Evolutionary conservation across 2,329 filamentous ascomycete genomes (phyloP).

Genomic region (Monosporascus sp.): DNA sequence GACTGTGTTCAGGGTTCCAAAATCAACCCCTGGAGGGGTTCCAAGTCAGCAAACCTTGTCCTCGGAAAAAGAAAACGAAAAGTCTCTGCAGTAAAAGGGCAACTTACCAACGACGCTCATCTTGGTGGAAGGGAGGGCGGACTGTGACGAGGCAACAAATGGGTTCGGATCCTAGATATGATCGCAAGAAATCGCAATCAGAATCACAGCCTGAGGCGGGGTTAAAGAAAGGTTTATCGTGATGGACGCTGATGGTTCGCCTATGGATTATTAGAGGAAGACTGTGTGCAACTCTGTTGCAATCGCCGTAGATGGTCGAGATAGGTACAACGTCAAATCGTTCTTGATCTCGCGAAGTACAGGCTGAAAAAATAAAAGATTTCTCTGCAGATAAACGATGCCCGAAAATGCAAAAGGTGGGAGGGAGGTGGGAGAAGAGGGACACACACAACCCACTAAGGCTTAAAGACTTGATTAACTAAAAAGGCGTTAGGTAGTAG

Average conservation of each 20-base stretch:
- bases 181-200: not conserved
- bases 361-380: not conserved
- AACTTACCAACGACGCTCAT: constrained; percentile 50
- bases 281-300: not conserved
- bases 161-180: not conserved
- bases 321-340: not conserved
- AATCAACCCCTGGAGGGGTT: constrained; percentile 66
- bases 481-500: not conserved
- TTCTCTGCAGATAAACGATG: not conserved
- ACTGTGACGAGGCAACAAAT: constrained; percentile 12
- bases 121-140: constrained; percentile 32
- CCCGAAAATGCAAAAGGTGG: not conserved
- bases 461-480: not conserved
- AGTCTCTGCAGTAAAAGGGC: not conserved
- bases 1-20: constrained; percentile 94
- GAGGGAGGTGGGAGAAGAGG: not conserved
- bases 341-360: not conserved
- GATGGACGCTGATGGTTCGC: not conserved
- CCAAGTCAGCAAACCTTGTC: not conserved
- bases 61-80: not conserved
- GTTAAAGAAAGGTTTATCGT: not conserved
- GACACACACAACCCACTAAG: not conserved
- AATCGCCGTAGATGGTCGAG: not conserved
- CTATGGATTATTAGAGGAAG: not conserved
- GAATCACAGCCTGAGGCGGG: not conserved